These are phyloP conservation scores for Aristolochia fimbriata DNA, from an alignment of 164 flowering plant genomes.

Conservation along the genomic window DNA sequence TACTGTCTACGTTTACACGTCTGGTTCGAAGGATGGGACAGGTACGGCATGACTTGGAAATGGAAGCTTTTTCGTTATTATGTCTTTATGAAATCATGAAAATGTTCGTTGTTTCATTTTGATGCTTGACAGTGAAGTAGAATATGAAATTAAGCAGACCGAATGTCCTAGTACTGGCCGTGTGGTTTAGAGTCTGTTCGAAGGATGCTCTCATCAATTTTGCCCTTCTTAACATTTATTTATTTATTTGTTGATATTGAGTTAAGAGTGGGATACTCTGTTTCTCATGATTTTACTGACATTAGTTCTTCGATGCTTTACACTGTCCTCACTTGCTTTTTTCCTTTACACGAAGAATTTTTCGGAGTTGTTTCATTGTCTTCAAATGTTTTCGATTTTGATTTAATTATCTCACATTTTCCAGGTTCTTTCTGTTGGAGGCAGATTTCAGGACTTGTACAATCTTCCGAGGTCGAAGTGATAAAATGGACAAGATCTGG, in stretches of 20 bases:
- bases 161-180: too few relatives aligned
- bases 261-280: background rate
- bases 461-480: slow-evolving; percentile 51
- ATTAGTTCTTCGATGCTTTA: background rate
- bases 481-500: slow-evolving; percentile 93
- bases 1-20: slow-evolving; percentile 35
- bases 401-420: slow-evolving; percentile 29
- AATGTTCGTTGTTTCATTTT: background rate
- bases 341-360: background rate
- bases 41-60: slow-evolving; percentile 21
- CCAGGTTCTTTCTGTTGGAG: slow-evolving; percentile 97
- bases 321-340: background rate
- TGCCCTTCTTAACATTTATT: background rate
- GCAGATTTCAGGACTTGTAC: slow-evolving; percentile 68
- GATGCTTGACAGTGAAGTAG: background rate
- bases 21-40: slow-evolving; percentile 16
- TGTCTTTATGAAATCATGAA: background rate
- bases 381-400: slow-evolving; percentile 9
- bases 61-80: too few relatives aligned
- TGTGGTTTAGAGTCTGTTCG: background rate
- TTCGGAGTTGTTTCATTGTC: background rate
- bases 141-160: background rate
- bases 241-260: background rate
- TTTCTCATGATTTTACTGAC: background rate
- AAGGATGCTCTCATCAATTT: background rate